Evolutionary conservation across 2,329 filamentous ascomycete species (phyloP), one percentile per base, ranked within the genome.

Genomic region (Trichoderma atroviride): DNA sequence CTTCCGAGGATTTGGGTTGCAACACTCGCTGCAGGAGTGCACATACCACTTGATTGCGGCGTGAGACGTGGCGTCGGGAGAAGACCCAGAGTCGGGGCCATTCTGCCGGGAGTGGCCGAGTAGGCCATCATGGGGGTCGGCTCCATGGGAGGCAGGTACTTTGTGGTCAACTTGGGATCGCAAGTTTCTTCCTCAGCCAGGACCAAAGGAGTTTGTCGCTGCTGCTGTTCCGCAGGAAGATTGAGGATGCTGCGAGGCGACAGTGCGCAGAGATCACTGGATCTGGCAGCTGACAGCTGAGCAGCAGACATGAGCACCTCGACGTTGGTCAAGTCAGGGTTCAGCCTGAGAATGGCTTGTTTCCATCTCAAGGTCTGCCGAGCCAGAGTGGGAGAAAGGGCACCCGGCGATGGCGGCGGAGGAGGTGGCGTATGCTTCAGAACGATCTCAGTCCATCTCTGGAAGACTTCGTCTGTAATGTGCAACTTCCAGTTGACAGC

Each of bases 401-500:
- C 80, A 53, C 86, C 86, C 2, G 87, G 83, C 9, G 87, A 85
- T 7, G 87, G 83, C 16, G 87, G 86, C 59, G 86, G 84, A 0
- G 86, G 84, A 13, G 93, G 92, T 31, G 93, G 92, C 16, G 92
- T 94, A 76, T 94, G 92, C 80, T 92, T 92, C 73, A 97, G 83
- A 65, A 98, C 92, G 72, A 97, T 91, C 72, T 97, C 93, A 56
- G 93, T 95, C 96, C 96, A 99, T 73, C 92, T 90, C 79, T 96
- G 91, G 82, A 97, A 98, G 11, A 92, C 87, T 3, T 91, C 87
- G 74, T 97, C 94, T 0, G 93, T 91, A 72, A 99, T 95, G 79
- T 99, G 96, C 35, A 99, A 88, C 76, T 94, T 93, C 94, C 95
- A 99, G 79, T 93, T 91, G 72, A 99, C 93, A 57, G 94, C 92